Base-by-base conservation (phyloP, 2,329 filamentous ascomycete species). In the Xylaria hypoxylon region DNA sequence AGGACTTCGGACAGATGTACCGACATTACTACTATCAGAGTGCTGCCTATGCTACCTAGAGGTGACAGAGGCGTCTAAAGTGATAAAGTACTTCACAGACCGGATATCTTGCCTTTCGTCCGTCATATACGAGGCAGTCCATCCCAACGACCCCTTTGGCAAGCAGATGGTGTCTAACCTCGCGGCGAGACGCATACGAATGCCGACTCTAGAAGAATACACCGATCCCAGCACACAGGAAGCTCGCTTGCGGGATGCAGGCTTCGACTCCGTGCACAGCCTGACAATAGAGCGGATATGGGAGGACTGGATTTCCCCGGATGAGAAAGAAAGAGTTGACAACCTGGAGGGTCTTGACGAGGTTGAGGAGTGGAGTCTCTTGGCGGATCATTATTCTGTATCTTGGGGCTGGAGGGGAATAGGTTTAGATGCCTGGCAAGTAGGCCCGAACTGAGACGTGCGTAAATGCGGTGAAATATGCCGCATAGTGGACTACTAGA, bases 11-110 rank as follows among this genome's bases (percentile, higher is more conserved):
- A 75, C 79, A 71, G 73, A 87, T 76, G 26, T 92, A 0, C 93
- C 96, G 0, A 99, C 96, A 0, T 81, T 99, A 8, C 80, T 99
- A 26, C 85, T 99, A 6, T 98, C 95, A 0, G 96, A 99, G 79
- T 98, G 96, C 84, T 99, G 96, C 77, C 86, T 99, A 35, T 93
- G 96, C 77, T 99, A 99, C 75, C 86, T 99, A 1, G 85, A 90
- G 8, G 85, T 89, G 0, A 74, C 84, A 0, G 85, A 89, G 58
- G 90, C 94, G 0, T 83, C 85, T 42, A 79, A 81, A 1, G 88
- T 95, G 4, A 79, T 97, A 24, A 78, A 82, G 17, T 90, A 88
- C 77, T 93, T 95, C 73, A 83, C 85, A 17, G 79, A 82, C 2
- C 80, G 78, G 22, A 85, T 88, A 42, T 71, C 76, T 55, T 68